Evolutionary conservation across 176 grass and related monocot species (phyloP), one percentile per base, ranked within the genome.

Genomic region (Rhynchospora pubera): DNA sequence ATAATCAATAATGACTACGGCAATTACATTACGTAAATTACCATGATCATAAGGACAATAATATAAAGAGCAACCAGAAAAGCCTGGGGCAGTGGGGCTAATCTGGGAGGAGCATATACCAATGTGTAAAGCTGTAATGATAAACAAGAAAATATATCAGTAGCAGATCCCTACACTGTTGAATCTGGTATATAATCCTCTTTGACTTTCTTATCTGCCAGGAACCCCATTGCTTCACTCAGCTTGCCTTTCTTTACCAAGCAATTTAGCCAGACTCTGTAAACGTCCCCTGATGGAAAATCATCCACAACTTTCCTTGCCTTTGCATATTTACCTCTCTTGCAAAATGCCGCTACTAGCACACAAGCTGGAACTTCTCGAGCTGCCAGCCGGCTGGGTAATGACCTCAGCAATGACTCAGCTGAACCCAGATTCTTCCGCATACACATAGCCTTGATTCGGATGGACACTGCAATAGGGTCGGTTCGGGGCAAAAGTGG

Each of bases 131-230:
- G 9, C 71, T 55, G 48, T 76, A 76, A 52, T 48, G 30, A 16
- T 30, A 55, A 26, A 76, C 48, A 55, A 53, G 21, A 55, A 55
- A 75, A 52, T 75, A 11, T 4, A 76, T 55, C 23, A 16, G 23
- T 15, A 53, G 47, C 48, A 76, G 50, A 76, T 53, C 71, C 71
- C 0, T 76, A 76, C 71, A 76, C 71, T 30, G 71, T 22, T 14
- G 44, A 70, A 44, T 84, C 85, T 58, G 89, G 92, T 62, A 94
- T 84, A 57, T 95, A 98, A 48, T 93, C 92, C 70, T 98, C 96
- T 9, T 79, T 52, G 18, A 65, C 81, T 80, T 91, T 94, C 87
- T 98, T 98, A 32, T 88, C 85, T 10, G 79, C 81, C 24, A 98
- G 85, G 79, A 98, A 98, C 62, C 85, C 55, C 53, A 95, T 53